Base-by-base conservation (phyloP, 2,329 filamentous ascomycete species). In the Nigrospora oryzae region DNA sequence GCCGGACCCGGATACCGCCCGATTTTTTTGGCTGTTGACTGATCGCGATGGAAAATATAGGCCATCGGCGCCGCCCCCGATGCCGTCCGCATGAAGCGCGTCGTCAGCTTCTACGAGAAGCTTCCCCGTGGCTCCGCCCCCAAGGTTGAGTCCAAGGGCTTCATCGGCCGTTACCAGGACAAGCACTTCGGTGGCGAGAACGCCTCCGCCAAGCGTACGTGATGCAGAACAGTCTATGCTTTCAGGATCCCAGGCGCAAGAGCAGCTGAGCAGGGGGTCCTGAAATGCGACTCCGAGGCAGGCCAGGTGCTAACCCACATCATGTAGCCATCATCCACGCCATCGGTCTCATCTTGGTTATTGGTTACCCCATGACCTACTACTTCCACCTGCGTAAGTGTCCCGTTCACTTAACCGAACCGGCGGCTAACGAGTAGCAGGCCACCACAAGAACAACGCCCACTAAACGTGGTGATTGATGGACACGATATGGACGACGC, bases 381-480 rank as follows among this genome's bases (percentile, higher is more conserved):
- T 97, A 98, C 81, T 97, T 95, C 87, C 94, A 98, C 74, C 80
- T 98, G 63, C 89, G 93, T 98, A 83, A 71, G 88, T 19, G 5
- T 7, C 3, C 17, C 5, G 12, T 5, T 36, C 13, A n/a, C 34
- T 10, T 14, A 2, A 23, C 23, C 10, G 19, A 4, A 6, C 17
- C 5, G 37, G 17, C 23, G 17, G 37, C 37, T 38, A 19, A 38
- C 23, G 11, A 19, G 14, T 16, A 8, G 23, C 13, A 98, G 93
- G 93, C 62, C 91, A 98, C 82, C 91, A 97, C 86, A 98, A 98
- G 87, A 97, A 98, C 86, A 94, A 98, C 71, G 87, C 89, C 61
- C 93, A 98, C 79, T 98, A 94, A 75, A 34, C 12, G 32, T 10
- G 32, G 17, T 17, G 15, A 31, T 35, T 8, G 19, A 23, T 14